phyloP scores from a whole-genome alignment of 768 basidiomycete species.

The Chlorophyllum brunneum region DNA sequence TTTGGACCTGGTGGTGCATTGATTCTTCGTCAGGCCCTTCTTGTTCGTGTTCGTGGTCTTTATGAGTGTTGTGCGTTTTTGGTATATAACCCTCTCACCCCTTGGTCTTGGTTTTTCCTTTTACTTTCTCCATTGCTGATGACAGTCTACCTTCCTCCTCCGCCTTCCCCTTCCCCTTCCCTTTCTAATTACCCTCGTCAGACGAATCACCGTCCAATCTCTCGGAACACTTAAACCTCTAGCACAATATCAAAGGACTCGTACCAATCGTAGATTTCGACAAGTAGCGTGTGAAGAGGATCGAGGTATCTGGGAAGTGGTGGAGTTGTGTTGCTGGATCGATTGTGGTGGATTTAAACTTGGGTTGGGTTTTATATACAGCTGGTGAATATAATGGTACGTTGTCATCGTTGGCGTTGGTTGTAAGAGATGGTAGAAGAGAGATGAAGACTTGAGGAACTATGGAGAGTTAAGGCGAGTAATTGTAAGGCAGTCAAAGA shows the following conservation, averaged over 20 bases:
- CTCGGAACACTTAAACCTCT: constrained; percentile 50
- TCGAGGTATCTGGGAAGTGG: constrained; percentile 69
- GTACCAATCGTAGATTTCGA: constrained; percentile 89
- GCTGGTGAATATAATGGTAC: constrained; percentile 1
- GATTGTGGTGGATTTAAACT: neutral
- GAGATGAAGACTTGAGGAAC: constrained; percentile 66
- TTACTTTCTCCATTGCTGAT: constrained; percentile 15
- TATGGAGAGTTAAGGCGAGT: constrained; percentile 20
- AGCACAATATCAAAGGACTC: constrained; percentile 68
- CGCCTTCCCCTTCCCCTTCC: neutral
- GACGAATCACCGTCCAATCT: neutral
- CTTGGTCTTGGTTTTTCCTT: constrained; percentile 25
- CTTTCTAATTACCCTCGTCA: neutral
- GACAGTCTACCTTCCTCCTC: neutral
- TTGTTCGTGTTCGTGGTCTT: too few species aligned
- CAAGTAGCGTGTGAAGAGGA: constrained; percentile 77
- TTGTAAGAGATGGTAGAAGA: neutral
- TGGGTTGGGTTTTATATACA: constrained; percentile 4
- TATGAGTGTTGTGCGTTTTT: too few species aligned
- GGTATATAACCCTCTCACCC: constrained; percentile 24
- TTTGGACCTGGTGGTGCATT: constrained; percentile 67
- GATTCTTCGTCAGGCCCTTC: constrained; percentile 36
- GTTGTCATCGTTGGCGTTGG: neutral
- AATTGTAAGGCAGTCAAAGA: neutral
- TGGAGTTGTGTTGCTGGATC: constrained; percentile 31